Evolutionary conservation across 345 rosid species (phyloP), one percentile per base, ranked within the genome.

Genomic region (Pistacia atlantica): DNA sequence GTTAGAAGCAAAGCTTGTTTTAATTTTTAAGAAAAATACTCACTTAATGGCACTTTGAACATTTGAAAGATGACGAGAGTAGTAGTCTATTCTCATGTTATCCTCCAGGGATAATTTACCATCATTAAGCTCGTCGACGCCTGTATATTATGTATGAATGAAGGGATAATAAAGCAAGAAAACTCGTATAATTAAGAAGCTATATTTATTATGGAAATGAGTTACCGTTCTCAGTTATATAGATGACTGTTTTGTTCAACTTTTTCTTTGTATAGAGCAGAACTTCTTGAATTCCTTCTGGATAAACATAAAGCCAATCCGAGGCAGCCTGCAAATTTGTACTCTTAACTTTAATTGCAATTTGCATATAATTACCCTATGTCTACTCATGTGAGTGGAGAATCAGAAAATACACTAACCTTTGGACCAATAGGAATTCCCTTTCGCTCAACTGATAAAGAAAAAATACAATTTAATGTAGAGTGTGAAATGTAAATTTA

Each of bases 341-440:
- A 31, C 2, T 31, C 33, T 1, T 1, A 31, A 31, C 33, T 31
- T 31, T 31, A 31, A 31, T 31, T 31, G 33, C 33, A 31, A 31
- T 31, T 31, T 2, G 33, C 33, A 31, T 31, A 31, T 31, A 31
- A 31, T 31, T 31, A 31, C 33, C 33, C 33, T 31, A 31, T 31
- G 33, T 31, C 33, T 2, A 31, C 33, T 2, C 33, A 31, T 31
- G 33, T 31, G 33, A 31, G 2, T 31, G 33, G 33, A 31, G 33
- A 31, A 31, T 31, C 3, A 31, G 33, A 31, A 31, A 31, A 31
- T 31, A 31, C 33, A 31, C 33, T 85, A 80, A 87, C 90, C 86
- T 63, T 18, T 73, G 81, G 85, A 52, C 90, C 90, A 61, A 85
- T 81, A 5, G 85, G 84, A 56, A 83, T 69, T 65, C 90, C 90